phyloP scores from a whole-genome alignment of 139 green algal species.

The Chlamydomonas sp. region DNA sequence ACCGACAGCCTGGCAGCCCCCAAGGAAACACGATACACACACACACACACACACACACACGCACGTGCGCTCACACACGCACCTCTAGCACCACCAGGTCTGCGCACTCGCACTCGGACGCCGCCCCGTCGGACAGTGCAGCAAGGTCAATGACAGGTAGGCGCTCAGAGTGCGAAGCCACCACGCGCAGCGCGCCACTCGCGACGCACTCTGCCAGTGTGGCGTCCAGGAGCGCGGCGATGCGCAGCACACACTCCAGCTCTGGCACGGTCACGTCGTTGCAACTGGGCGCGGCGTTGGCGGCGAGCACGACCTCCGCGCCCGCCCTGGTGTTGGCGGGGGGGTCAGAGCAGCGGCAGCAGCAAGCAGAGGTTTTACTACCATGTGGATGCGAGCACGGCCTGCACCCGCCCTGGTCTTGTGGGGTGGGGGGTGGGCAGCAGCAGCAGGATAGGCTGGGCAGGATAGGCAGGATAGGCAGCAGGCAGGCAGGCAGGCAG shows the following conservation, averaged over 20 bases:
- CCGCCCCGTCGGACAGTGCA: slow-evolving; percentile 57
- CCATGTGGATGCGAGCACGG: too few species aligned
- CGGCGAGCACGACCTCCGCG: slow-evolving; percentile 63
- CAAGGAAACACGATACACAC: too few species aligned
- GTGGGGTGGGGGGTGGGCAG: too few species aligned
- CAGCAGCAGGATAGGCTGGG: too few species aligned
- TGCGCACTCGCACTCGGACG: slow-evolving; percentile 44
- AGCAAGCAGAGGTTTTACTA: too few species aligned
- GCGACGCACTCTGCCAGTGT: slow-evolving; percentile 1
- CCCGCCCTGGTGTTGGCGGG: neutral
- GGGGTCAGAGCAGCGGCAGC: neutral
- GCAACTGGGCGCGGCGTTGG: slow-evolving; percentile 73
- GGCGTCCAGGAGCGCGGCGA: slow-evolving; percentile 22
- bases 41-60: too few species aligned
- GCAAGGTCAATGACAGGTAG: slow-evolving; percentile 83
- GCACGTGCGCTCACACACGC: too few species aligned
- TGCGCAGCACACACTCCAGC: slow-evolving; percentile 52
- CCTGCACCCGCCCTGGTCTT: too few species aligned
- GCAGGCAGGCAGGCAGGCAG: too few species aligned
- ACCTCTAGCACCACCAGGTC: slow-evolving; percentile 88
- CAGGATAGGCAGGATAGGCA: too few species aligned
- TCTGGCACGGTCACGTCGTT: slow-evolving; percentile 91
- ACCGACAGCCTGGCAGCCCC: too few species aligned
- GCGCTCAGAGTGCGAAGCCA: slow-evolving; percentile 63
- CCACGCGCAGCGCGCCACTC: slow-evolving; percentile 44